Base-by-base conservation (phyloP, 208 protist species). In the Kentomonas sorsogonicus region DNA sequence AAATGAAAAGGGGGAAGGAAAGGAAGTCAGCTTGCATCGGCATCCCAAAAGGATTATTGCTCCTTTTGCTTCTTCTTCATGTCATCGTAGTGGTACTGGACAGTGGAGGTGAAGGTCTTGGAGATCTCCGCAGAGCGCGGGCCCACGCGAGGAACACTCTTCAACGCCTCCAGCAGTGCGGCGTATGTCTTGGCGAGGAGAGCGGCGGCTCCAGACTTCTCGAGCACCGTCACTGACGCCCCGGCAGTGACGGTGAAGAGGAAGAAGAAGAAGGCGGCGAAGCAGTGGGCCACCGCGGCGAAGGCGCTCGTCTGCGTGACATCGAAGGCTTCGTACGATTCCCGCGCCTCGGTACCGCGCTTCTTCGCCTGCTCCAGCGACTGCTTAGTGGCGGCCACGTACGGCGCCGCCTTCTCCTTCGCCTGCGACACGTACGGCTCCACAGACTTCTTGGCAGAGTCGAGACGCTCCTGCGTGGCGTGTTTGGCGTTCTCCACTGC, bases 251-350 rank as follows among this genome's bases (percentile, higher is more conserved):
- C 16, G n/a, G n/a, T 52, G 22, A 20, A 30, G 15, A 34, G 13
- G 31, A 30, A 31, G 13, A 16, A 67, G 22, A 88, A 22, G 1
- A 82, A 1, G 45, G 55, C 53, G 34, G 68, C 77, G 33, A 79
- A 27, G 23, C 74, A 2, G 56, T 81, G 64, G 0, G 65, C 72
- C 0, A 74, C 9, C 1, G 51, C 57, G 34, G 63, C 55, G 46
- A 88, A 72, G 43, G 65, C 3, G 0, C 48, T 46, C 18, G 74
- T 77, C 46, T 74, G 66, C 31, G 74, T 76, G 36, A 81, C 38
- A 57, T 81, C 74, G 31, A 81, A 77, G 10, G 47, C 27, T 15
- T n/a, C n/a, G n/a, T n/a, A n/a, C n/a, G n/a, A n/a, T n/a, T n/a
- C n/a, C n/a, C n/a, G n/a, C n/a, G n/a, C n/a, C n/a, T n/a, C n/a